A percentile compares a stretch with the other conserved stretches of the same genome.
phyloP scores from a whole-genome alignment of 768 basidiomycete species.

The Calocera viscosa region DNA sequence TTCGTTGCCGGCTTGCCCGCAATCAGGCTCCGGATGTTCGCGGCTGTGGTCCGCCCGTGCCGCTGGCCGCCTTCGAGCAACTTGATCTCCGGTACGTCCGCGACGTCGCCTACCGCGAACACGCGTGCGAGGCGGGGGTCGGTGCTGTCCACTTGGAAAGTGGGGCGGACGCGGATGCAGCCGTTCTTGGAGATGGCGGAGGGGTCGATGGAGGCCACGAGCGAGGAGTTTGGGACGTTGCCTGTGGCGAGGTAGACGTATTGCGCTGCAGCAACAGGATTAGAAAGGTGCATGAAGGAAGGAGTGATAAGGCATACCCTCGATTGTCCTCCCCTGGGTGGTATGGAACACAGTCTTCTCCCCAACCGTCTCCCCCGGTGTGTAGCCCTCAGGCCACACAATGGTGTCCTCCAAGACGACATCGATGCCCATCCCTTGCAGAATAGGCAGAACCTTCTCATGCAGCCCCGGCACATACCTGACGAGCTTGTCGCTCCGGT shows the following conservation, averaged over 20 bases:
- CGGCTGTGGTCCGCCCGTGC: not conserved
- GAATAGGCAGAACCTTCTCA: constrained; percentile 31
- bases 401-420: constrained; percentile 40
- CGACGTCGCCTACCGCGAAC: constrained; percentile 51
- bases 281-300: constrained; percentile 12
- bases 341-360: not conserved
- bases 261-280: constrained; percentile 32
- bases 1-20: not conserved
- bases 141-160: constrained; percentile 35
- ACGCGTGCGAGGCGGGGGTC: constrained; percentile 23
- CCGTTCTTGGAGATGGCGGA: constrained; percentile 24
- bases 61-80: not conserved
- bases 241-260: constrained; percentile 33
- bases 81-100: constrained; percentile 44
- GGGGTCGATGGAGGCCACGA: constrained; percentile 32
- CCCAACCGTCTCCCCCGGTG: not conserved
- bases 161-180: constrained; percentile 37
- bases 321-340: not conserved
- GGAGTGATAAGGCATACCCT: constrained; percentile 21
- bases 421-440: constrained; percentile 34
- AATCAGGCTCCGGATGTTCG: not conserved
- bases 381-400: not conserved
- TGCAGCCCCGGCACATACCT: constrained; percentile 46
- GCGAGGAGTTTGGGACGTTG: constrained; percentile 42
- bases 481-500: constrained; percentile 42